Conservation (phyloP, 768 basidiomycete species). For the Hygrophoropsis aurantiaca region DNA sequence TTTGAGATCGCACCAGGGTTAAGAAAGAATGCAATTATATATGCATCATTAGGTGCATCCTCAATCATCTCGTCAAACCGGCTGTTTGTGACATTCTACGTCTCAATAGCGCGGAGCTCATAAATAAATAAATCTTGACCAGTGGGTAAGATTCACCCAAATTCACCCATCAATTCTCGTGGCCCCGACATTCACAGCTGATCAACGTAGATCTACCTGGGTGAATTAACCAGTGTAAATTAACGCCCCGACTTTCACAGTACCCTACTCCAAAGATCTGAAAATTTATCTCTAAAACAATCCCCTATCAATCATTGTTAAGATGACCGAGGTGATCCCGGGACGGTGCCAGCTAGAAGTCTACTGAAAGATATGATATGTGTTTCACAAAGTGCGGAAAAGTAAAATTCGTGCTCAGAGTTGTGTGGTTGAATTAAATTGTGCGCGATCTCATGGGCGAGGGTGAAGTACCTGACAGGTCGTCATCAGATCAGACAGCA, state of each 20-base stretch:
- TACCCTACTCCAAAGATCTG: too few relatives aligned
- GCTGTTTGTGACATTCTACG: conserved; percentile 10
- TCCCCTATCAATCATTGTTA: too few relatives aligned
- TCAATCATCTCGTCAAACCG: conserved; percentile 22
- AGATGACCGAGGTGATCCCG: too few relatives aligned
- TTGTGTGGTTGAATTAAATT: conserved; percentile 87
- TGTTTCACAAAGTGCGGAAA: conserved; percentile 84
- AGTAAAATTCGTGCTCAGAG: conserved; percentile 92
- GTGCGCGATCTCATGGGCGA: conserved; percentile 93
- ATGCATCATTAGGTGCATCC: conserved; percentile 13
- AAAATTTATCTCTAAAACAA: too few relatives aligned
- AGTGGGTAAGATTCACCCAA: background rate
- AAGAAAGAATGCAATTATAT: conserved; percentile 20
- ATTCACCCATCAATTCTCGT: background rate
- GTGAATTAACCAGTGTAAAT: conserved; percentile 1
- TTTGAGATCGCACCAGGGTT: conserved; percentile 19
- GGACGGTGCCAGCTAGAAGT: conserved; percentile 26
- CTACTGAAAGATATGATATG: conserved; percentile 44
- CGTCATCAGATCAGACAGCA: background rate
- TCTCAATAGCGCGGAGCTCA: background rate
- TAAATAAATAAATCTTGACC: background rate
- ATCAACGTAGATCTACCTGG: background rate
- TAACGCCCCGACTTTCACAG: too few relatives aligned
- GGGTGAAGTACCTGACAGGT: conserved; percentile 72
- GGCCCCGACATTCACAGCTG: background rate